Conservation (phyloP, 139 green algal genomes). For the Nannochloris sp. region DNA sequence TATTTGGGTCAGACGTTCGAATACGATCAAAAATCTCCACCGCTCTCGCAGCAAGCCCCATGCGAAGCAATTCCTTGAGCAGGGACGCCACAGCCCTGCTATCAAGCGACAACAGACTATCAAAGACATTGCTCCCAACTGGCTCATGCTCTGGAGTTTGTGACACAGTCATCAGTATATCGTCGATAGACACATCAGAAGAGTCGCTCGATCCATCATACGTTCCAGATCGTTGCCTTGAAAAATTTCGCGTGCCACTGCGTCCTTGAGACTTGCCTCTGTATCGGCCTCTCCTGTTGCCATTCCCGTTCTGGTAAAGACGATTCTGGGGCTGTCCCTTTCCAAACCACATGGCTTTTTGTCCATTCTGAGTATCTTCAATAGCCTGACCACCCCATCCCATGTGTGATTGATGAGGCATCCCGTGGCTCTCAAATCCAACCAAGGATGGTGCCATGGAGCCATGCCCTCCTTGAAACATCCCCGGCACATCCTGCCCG, state of each 20-base stretch:
- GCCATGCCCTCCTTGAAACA: too few species aligned
- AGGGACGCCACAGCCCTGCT: slow-evolving; percentile 52
- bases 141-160: slow-evolving; percentile 22
- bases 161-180: slow-evolving; percentile 5
- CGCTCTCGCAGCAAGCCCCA: slow-evolving; percentile 38
- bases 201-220: slow-evolving; percentile 9
- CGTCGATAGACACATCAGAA: slow-evolving; percentile 24
- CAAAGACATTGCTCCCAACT: slow-evolving; percentile 43
- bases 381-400: slow-evolving; percentile 61
- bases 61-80: slow-evolving; percentile 66
- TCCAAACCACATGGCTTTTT: slow-evolving; percentile 58
- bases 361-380: slow-evolving; percentile 29
- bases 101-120: slow-evolving; percentile 64
- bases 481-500: too few species aligned
- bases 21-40: slow-evolving; percentile 75
- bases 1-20: slow-evolving; percentile 33
- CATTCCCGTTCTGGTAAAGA: not conserved
- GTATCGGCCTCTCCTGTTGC: slow-evolving; percentile 5
- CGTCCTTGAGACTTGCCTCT: slow-evolving; percentile 24
- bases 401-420: slow-evolving; percentile 11
- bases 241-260: not conserved
- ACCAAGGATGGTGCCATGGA: too few species aligned
- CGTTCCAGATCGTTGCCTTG: not conserved
- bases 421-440: not conserved
- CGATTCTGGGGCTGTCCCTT: slow-evolving; percentile 19